Conservation (phyloP, 2,329 filamentous ascomycete genomes). For the Balansia obtecta region DNA sequence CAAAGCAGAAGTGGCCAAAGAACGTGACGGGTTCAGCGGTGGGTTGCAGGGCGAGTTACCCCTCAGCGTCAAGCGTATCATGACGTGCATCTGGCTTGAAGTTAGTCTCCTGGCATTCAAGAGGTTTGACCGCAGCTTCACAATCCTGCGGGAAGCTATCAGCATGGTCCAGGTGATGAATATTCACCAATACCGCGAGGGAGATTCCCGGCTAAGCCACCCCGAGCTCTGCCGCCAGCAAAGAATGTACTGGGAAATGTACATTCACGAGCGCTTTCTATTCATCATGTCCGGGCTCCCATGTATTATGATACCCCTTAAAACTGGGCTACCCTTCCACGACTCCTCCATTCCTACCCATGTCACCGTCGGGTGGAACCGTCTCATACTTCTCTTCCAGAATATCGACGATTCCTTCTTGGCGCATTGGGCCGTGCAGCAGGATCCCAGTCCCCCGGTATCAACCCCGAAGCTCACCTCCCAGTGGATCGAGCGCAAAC, state of each 20-base stretch:
- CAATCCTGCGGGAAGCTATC: conserved; percentile 35
- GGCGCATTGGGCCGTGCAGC: conserved; percentile 22
- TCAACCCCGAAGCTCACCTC: conserved; percentile 17
- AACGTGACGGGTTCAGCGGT: conserved; percentile 16
- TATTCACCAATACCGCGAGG: conserved; percentile 25
- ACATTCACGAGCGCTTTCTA: conserved; percentile 30
- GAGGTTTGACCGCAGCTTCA: conserved; percentile 32
- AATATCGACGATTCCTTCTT: conserved; percentile 27
- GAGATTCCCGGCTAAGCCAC: conserved; percentile 7
- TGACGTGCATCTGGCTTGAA: conserved; percentile 38
- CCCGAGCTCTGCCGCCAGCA: conserved; percentile 11
- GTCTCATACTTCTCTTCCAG: conserved; percentile 24
- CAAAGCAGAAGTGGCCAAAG: conserved; percentile 17
- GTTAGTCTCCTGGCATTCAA: conserved; percentile 36
- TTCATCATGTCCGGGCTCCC: conserved; percentile 36
- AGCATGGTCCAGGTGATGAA: conserved; percentile 30
- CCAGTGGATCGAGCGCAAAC: conserved; percentile 28
- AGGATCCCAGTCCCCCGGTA: conserved; percentile 9
- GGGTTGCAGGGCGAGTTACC: conserved; percentile 23
- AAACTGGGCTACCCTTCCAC: conserved; percentile 16
- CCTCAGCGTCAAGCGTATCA: conserved; percentile 30
- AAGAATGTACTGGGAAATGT: conserved; percentile 14
- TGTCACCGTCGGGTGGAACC: conserved; percentile 25
- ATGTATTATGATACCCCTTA: conserved; percentile 21
- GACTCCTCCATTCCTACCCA: conserved; percentile 23